Base-by-base conservation (phyloP, 2,329 filamentous ascomycete species). In the Dactylonectria macrodidyma region DNA sequence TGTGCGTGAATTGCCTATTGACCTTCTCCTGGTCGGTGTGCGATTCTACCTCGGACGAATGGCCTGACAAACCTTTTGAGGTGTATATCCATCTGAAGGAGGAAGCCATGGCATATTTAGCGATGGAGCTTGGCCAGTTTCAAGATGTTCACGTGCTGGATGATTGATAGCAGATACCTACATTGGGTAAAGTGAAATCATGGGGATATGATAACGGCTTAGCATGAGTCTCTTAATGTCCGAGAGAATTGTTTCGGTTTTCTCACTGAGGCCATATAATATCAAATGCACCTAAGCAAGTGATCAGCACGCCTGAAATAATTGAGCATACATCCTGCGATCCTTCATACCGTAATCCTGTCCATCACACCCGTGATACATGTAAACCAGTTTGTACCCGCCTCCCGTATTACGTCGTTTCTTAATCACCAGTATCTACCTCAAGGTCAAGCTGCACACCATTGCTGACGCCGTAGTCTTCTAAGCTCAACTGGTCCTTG, bases 381-480 rank as follows among this genome's bases (percentile, higher is more conserved):
- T 54, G 30, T 19, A 36, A 10, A 14, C 19, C 1, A 36, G 4
- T n/a, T 33, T n/a, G 22, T n/a, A 12, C 19, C n/a, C 10, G 22
- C 48, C 36, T 24, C 26, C 34, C 7, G 36, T 36, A 4, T 9
- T 57, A n/a, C 34, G 16, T 52, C 22, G 14, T 63, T 57, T 26
- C 72, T 86, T 78, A 90, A 73, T 90, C 88, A 1, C 88, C 87
- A 4, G 88, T 90, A 72, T 90, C 88, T 57, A 90, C 86, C 81
- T 90, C 88, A 48, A 90, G 80, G 73, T 90, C 88, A 55, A 90
- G 79, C 81, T 90, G 88, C 77, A 97, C 95, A 10, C 95, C 95
- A 82, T 96, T 96, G 75, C 92, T 94, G 65, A 98, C 91, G n/a
- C 93, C 94, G 81, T 98, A 98, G 83, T 98, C 95, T 77, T 93